Base-by-base conservation (phyloP, 495 filamentous ascomycete genomes). In the Penicillium pulvis region DNA sequence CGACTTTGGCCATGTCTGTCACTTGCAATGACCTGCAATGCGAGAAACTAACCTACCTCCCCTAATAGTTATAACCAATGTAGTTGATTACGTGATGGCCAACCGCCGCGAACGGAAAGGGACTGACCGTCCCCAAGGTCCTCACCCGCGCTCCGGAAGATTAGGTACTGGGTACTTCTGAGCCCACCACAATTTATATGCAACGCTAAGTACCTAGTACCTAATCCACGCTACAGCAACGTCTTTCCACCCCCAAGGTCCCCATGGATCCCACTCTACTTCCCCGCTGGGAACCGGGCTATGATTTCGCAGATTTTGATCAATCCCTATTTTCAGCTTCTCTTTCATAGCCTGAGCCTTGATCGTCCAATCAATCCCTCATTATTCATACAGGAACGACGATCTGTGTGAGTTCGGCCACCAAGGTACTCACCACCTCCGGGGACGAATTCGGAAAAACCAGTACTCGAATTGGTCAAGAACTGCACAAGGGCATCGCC, bases 81-180 rank as follows among this genome's bases (percentile, higher is more conserved):
- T 1, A 23, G 20, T 23, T 47, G 14, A 45, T 17, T 36, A 44
- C 28, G 23, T 33, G 26, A 31, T 28, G 14, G 24, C 56, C 54
- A 57, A 63, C 57, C 57, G 51, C 54, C 48, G 64, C 55, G 8
- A 56, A 10, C 61, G 64, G 59, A 63, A 70, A 60, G 24, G 52
- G 57, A 58, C 50, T 63, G 55, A 51, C 61, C 60, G 67, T 70
- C 60, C 72, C 59, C 75, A 77, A 77, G 75, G 75, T 77, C 65
- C 75, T 70, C 75, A 71, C 49, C 9, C 31, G 43, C 9, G 42
- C 6, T 35, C 39, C 23, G 20, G 31, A 30, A n/a, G 16, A n/a
- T 3, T 19, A 51, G 31, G 67, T 70, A 70, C 53, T 30, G 0
- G 53, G 48, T 70, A 70, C 67, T 30, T 58, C 7, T 9, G 0